Evolutionary conservation across 108 stramenopile genomes (phyloP).

Genomic region (Skeletonema menzelii): DNA sequence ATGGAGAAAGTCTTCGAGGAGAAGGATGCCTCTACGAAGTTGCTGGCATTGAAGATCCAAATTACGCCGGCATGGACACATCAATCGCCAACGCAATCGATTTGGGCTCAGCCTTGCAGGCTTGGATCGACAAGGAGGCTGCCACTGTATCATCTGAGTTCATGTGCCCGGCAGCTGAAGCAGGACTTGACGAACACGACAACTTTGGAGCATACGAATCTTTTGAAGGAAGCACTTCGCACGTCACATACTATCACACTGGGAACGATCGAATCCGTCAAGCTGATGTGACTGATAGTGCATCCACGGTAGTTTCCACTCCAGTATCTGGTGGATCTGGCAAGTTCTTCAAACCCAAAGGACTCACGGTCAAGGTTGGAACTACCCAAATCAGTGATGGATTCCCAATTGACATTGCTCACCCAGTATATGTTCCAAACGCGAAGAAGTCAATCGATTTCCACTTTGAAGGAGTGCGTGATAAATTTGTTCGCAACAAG

Average conservation of each 20-base stretch:
- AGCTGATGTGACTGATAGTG: slow-evolving; percentile 24
- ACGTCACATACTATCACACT: slow-evolving; percentile 45
- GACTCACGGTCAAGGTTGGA: slow-evolving; percentile 29
- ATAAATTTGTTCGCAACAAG: slow-evolving; percentile 35
- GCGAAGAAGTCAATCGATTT: slow-evolving; percentile 45
- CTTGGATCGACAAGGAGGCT: slow-evolving; percentile 40
- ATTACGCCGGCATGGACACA: slow-evolving; percentile 48
- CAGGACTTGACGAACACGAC: slow-evolving; percentile 31
- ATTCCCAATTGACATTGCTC: slow-evolving; percentile 16
- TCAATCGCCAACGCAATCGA: slow-evolving; percentile 34
- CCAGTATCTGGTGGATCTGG: slow-evolving; percentile 42
- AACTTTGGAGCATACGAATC: slow-evolving; percentile 40
- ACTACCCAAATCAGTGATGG: slow-evolving; percentile 39
- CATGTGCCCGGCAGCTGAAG: slow-evolving; percentile 41
- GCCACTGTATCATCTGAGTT: slow-evolving; percentile 35
- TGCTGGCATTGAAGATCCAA: slow-evolving; percentile 47
- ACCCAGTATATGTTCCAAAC: slow-evolving; percentile 39
- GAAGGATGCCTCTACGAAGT: slow-evolving; percentile 50
- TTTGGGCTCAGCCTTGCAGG: slow-evolving; percentile 43
- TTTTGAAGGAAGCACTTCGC: slow-evolving; percentile 27
- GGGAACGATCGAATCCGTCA: slow-evolving; percentile 52
- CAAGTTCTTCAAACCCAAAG: slow-evolving; percentile 50
- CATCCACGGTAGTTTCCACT: slow-evolving; percentile 15
- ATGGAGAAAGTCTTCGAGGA: slow-evolving; percentile 29
- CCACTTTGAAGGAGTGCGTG: slow-evolving; percentile 38